Evolutionary conservation across 768 basidiomycete genomes (phyloP).

Genomic region (Mycena olivaceomarginata): DNA sequence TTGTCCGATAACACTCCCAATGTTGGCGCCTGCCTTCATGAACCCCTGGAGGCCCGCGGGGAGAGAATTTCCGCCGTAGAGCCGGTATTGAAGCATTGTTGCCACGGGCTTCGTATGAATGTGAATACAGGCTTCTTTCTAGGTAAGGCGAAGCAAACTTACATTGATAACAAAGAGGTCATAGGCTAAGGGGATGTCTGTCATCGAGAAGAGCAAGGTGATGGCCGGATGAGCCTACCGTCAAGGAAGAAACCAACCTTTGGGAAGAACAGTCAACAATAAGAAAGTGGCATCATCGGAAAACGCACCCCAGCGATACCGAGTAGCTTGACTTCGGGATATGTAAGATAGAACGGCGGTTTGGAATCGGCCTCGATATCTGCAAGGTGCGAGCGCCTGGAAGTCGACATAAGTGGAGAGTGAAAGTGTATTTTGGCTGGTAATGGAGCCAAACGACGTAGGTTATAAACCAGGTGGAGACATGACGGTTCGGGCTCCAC

Average conservation of each 20-base stretch:
- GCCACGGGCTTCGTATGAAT: slow-evolving; percentile 70
- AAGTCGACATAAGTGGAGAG: too few relatives aligned
- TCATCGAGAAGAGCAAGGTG: background rate
- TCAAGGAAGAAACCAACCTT: slow-evolving; percentile 85
- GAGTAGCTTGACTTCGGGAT: too few relatives aligned
- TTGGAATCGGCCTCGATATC: too few relatives aligned
- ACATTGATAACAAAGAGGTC: slow-evolving; percentile 85
- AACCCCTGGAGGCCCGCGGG: slow-evolving; percentile 77
- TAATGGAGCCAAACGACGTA: too few relatives aligned
- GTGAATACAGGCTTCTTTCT: background rate
- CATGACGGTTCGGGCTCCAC: too few relatives aligned
- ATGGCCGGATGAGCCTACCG: slow-evolving; percentile 60
- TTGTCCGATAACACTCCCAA: slow-evolving; percentile 84
- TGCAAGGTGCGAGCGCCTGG: too few relatives aligned
- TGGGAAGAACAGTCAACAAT: too few relatives aligned
- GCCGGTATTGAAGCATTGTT: slow-evolving; percentile 80
- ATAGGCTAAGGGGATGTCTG: slow-evolving; percentile 65
- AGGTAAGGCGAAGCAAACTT: background rate
- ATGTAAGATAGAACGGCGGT: too few relatives aligned
- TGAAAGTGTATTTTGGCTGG: too few relatives aligned
- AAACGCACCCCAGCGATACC: too few relatives aligned
- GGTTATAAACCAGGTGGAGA: too few relatives aligned
- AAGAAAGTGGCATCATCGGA: too few relatives aligned
- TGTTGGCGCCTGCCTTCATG: slow-evolving; percentile 80
- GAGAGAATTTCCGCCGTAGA: slow-evolving; percentile 71